Percentiles rank a stretch among this genome's conserved stretches.
Conservation (phyloP, 768 basidiomycete species). For the Artomyces pyxidatus region DNA sequence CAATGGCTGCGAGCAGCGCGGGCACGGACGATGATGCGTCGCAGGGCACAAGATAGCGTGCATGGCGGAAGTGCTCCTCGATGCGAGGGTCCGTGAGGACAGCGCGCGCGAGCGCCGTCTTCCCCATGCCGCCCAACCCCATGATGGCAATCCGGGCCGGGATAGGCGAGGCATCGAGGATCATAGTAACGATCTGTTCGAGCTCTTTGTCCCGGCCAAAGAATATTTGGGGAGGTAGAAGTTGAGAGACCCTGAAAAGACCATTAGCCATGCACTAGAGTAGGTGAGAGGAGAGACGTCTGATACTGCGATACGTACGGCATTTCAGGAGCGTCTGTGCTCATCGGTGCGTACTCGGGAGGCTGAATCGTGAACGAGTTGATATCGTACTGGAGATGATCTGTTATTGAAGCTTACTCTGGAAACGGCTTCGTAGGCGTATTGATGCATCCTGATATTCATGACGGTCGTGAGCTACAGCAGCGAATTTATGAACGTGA, state of each 20-base stretch:
- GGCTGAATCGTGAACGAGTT: neutral
- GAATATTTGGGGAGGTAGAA: slow-evolving; percentile 1
- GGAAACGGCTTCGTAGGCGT: neutral
- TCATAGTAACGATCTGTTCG: neutral
- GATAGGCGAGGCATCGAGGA: neutral
- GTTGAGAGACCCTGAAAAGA: neutral
- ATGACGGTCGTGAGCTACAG: no score
- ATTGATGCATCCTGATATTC: neutral
- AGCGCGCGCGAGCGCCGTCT: neutral
- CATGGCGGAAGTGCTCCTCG: neutral
- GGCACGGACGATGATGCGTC: neutral
- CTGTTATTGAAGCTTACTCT: neutral
- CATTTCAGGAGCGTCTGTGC: no score
- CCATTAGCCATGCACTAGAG: neutral
- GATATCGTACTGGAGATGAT: neutral
- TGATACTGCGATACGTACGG: no score
- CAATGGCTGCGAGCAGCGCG: neutral
- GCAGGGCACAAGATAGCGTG: neutral
- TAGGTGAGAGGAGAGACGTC: neutral
- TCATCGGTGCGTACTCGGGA: neutral
- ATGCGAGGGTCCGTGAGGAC: neutral
- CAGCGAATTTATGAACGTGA: neutral
- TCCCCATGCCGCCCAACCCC: slow-evolving; percentile 1
- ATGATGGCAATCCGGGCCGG: slow-evolving; percentile 2
- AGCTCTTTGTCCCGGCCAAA: slow-evolving; percentile 2